phyloP scores from a whole-genome alignment of 352 stramenopile species.

The Pythium scleroteichum region DNA sequence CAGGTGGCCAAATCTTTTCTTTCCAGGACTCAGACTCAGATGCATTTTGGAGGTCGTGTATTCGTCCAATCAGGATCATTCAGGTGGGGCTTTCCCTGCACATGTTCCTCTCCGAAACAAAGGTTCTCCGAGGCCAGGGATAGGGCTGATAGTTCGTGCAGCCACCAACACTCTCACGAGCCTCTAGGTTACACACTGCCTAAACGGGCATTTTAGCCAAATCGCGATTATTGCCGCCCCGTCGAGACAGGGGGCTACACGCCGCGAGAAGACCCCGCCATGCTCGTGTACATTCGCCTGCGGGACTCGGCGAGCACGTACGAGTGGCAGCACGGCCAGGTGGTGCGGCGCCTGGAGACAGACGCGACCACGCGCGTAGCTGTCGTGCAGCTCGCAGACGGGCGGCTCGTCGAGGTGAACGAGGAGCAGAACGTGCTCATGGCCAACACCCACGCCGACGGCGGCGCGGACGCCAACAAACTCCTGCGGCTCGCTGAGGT shows the following conservation, averaged over 20 bases:
- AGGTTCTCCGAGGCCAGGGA: constrained; percentile 8
- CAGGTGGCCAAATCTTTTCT: background rate
- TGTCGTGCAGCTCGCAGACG: constrained; percentile 48
- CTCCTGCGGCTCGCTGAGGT: constrained; percentile 47
- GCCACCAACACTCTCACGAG: constrained; percentile 24
- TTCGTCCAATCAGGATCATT: constrained; percentile 16
- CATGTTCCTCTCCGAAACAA: constrained; percentile 15
- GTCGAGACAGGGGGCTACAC: constrained; percentile 5
- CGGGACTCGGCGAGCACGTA: constrained; percentile 33
- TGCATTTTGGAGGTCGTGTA: background rate
- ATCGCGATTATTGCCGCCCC: constrained; percentile 3
- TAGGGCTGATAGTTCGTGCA: constrained; percentile 10
- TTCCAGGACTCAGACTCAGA: constrained; percentile 24
- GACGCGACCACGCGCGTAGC: constrained; percentile 30
- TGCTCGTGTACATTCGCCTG: constrained; percentile 67
- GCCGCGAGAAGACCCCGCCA: constrained; percentile 23
- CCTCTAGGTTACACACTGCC: constrained; percentile 11
- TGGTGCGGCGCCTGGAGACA: constrained; percentile 40
- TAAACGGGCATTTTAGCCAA: background rate
- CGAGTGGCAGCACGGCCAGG: constrained; percentile 46
- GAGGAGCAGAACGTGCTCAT: constrained; percentile 61
- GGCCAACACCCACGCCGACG: constrained; percentile 33
- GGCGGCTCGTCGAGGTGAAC: constrained; percentile 37
- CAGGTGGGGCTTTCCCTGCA: background rate
- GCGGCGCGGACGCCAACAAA: constrained; percentile 21